Base-by-base conservation (phyloP, 768 basidiomycete genomes). In the Sporobolomyces roseus region DNA sequence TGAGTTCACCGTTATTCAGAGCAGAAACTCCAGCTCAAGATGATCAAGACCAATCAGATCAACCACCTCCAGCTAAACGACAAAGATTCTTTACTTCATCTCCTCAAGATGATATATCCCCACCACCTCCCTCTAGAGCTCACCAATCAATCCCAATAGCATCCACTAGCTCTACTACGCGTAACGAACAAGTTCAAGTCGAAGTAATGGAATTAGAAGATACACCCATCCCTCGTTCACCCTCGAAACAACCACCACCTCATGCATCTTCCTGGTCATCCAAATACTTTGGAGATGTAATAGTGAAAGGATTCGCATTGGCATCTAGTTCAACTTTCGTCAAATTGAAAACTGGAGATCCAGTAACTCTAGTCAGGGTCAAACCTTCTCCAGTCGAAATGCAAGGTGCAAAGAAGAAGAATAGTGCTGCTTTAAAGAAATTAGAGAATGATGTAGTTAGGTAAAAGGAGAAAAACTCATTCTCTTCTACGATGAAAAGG, bases 391-490 rank as follows among this genome's bases (percentile, higher is more conserved):
- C 33, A 3, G 29, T 29, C 2, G 10, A 33, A 4, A 23, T 46
- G n/a, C n/a, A n/a, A n/a, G n/a, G n/a, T n/a, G n/a, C 25, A 27
- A 14, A 1, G 36, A 48, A 23, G 60, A 49, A 45, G 61, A 69
- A 50, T 63, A 61, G 27, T 19, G 19, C 63, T 1, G 30, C 46
- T 35, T 30, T 8, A 19, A 73, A 70, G 60, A 59, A 64, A 32
- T 33, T 50, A 14, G 70, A 69, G 49, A 66, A 74, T 25, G 52
- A 63, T 10, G 69, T 70, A 43, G 71, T 77, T 21, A 51, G 75
- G 62, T 70, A 27, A 36, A n/a, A n/a, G n/a, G n/a, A n/a, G n/a
- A n/a, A n/a, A n/a, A n/a, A n/a, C n/a, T n/a, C n/a, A n/a, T n/a
- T n/a, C n/a, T n/a, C n/a, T n/a, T n/a, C n/a, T n/a, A n/a, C n/a